phyloP scores from a whole-genome alignment of 306 rosid genomes.

The Senna tora region DNA sequence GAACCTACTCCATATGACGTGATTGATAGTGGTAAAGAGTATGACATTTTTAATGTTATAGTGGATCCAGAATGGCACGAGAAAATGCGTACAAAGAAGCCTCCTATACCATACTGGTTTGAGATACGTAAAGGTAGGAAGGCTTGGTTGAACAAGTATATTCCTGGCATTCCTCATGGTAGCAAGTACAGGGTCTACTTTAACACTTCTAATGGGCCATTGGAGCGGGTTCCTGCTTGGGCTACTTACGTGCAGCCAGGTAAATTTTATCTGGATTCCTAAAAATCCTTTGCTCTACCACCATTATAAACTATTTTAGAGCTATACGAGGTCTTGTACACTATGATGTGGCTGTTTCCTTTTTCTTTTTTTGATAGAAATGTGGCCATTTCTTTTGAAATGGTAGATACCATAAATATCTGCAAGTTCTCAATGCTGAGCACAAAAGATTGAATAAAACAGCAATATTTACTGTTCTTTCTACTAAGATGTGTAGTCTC shows the following conservation, averaged over 20 bases:
- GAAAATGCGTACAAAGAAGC: constrained; percentile 62
- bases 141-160: constrained; percentile 89
- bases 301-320: constrained; percentile 22
- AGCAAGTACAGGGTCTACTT: constrained; percentile 95
- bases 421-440: constrained; percentile 1
- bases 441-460: not conserved
- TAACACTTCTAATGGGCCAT: constrained; percentile 87
- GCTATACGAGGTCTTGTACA: not conserved
- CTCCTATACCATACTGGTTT: constrained; percentile 86
- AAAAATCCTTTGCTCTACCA: constrained; percentile 32
- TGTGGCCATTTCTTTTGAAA: no score
- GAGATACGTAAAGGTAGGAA: constrained; percentile 97
- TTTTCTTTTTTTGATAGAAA: no score
- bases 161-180: constrained; percentile 86
- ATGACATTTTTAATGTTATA: constrained; percentile 71
- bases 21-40: constrained; percentile 80
- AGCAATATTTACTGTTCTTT: not conserved
- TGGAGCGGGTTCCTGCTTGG: constrained; percentile 99
- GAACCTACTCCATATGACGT: constrained; percentile 70
- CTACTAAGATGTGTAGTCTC: not conserved
- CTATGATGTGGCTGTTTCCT: constrained; percentile 23
- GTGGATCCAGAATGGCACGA: constrained; percentile 70
- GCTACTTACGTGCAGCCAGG: constrained; percentile 98
- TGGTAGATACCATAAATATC: not conserved
- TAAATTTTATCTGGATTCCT: constrained; percentile 39